These are phyloP conservation scores for Ochetophila trinervis DNA, from an alignment of 306 rosid species.

Conservation along the genomic window DNA sequence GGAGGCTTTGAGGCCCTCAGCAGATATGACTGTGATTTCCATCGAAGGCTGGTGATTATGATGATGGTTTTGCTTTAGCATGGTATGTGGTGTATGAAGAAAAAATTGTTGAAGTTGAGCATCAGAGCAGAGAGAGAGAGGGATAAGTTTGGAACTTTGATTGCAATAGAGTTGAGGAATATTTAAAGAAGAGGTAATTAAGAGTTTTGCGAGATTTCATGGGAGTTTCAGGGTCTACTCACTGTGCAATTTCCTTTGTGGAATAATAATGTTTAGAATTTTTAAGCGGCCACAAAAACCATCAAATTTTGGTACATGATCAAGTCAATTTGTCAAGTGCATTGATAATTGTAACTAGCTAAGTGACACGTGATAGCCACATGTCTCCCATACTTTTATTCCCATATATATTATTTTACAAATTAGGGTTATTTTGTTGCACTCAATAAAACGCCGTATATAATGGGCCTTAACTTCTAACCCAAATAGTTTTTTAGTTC, in stretches of 20 bases:
- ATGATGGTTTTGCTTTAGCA: neutral
- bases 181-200: neutral
- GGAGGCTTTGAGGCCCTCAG: constrained; percentile 42
- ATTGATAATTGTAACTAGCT: no score
- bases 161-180: neutral
- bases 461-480: no score
- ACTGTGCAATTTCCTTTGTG: constrained; percentile 29
- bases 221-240: constrained; percentile 17
- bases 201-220: neutral
- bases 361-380: no score
- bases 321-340: no score
- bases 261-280: neutral
- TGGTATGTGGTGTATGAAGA: neutral
- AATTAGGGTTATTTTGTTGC: no score
- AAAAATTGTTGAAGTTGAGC: neutral
- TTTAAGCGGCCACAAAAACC: neutral
- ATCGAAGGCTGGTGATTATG: constrained; percentile 22
- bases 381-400: no score
- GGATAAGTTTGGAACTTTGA: neutral
- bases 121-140: neutral
- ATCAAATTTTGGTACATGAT: no score
- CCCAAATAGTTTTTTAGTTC: no score
- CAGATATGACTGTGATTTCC: constrained; percentile 50
- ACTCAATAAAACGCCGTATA: no score
- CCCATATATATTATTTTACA: no score